Conservation (phyloP, 2,329 filamentous ascomycete species). For the Akanthomyces uredinophilus region DNA sequence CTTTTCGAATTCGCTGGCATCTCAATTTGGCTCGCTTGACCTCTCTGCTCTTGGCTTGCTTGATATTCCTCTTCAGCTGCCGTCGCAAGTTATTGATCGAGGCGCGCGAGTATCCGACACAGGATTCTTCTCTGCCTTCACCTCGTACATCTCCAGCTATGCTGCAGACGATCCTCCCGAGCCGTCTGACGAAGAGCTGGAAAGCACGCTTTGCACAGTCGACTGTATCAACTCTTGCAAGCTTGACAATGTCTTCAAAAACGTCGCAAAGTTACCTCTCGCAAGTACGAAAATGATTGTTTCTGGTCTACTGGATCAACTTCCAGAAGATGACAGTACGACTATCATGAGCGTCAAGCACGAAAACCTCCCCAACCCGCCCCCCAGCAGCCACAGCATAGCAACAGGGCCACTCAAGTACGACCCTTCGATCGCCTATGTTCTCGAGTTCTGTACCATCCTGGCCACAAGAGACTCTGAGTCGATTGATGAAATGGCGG, state of each 20-base stretch:
- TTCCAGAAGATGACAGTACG: conserved; percentile 76
- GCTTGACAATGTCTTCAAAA: conserved; percentile 74
- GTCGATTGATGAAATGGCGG: conserved; percentile 68
- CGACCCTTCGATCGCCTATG: conserved; percentile 80
- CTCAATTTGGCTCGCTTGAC: conserved; percentile 64
- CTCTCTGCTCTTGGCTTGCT: conserved; percentile 65
- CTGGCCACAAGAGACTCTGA: conserved; percentile 71
- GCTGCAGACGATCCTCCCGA: conserved; percentile 96
- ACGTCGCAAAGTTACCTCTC: conserved; percentile 55
- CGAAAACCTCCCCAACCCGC: conserved; percentile 63
- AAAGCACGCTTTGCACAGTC: conserved; percentile 89
- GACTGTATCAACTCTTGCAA: conserved; percentile 91
- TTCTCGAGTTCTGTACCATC: conserved; percentile 85
- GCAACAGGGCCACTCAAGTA: conserved; percentile 54
- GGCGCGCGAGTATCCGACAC: conserved; percentile 72
- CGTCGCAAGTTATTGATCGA: conserved; percentile 88
- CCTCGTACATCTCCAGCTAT: conserved; percentile 97
- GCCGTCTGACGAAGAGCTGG: conserved; percentile 92
- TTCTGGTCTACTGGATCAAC: conserved; percentile 67
- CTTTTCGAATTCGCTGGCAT: conserved; percentile 90
- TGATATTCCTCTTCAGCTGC: conserved; percentile 81
- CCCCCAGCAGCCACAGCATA: conserved; percentile 45
- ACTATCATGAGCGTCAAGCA: conserved; percentile 85
- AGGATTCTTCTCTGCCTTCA: conserved; percentile 88
- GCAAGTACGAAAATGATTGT: conserved; percentile 39